Evolutionary conservation across 345 rosid species (phyloP).

Genomic region (Hibiscus syriacus): DNA sequence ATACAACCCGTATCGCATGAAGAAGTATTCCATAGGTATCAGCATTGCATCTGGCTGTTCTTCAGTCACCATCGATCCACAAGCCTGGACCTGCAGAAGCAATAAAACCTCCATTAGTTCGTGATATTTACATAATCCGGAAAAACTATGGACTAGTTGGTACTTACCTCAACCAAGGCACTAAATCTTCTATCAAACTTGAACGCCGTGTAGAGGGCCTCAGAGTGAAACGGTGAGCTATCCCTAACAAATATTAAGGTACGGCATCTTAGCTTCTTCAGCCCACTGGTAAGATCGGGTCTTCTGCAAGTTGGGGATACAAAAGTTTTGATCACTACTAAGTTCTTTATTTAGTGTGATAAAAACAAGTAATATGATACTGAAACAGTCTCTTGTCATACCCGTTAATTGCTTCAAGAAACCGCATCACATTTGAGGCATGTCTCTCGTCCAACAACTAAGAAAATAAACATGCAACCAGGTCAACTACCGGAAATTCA

Average conservation of each 20-base stretch:
- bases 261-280: constrained; percentile 75
- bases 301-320: constrained; percentile 42
- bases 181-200: constrained; percentile 77
- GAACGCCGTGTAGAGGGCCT: constrained; percentile 74
- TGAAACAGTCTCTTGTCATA: constrained; percentile 1
- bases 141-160: background rate
- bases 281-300: constrained; percentile 63
- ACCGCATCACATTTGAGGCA: constrained; percentile 51
- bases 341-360: background rate
- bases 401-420: constrained; percentile 67
- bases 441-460: constrained; percentile 90
- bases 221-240: constrained; percentile 73
- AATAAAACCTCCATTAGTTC: background rate
- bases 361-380: background rate
- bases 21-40: constrained; percentile 90
- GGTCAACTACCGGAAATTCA: background rate
- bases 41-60: constrained; percentile 97
- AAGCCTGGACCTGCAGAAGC: constrained; percentile 72
- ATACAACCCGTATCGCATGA: constrained; percentile 81
- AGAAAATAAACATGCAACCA: constrained; percentile 5
- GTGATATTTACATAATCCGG: background rate
- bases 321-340: background rate
- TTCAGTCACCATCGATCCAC: constrained; percentile 99
- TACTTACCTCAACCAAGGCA: constrained; percentile 83
- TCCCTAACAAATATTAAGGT: constrained; percentile 89